Evolutionary conservation across 2,329 filamentous ascomycete species (phyloP).

Genomic region (Claviceps sp.): DNA sequence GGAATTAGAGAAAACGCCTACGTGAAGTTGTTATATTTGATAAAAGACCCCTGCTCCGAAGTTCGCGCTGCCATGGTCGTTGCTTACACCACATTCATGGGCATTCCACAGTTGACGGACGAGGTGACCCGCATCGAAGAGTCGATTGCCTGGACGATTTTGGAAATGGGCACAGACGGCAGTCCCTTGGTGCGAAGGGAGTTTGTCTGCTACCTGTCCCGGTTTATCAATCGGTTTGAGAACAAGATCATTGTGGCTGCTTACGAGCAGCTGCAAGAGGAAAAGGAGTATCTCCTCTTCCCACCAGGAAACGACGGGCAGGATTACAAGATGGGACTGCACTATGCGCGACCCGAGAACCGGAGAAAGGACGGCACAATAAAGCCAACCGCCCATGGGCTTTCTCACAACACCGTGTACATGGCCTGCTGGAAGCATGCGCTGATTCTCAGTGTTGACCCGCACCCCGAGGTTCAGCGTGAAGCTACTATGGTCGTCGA

Average conservation of each 20-base stretch:
- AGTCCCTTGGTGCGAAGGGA: constrained; percentile 91
- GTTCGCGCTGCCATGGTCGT: constrained; percentile 88
- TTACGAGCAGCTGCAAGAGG: constrained; percentile 79
- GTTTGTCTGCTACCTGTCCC: constrained; percentile 83
- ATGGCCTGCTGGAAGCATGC: constrained; percentile 90
- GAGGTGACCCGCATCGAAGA: constrained; percentile 88
- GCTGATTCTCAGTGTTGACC: constrained; percentile 81
- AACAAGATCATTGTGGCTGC: constrained; percentile 85
- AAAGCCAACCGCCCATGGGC: constrained; percentile 40
- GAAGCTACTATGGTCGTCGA: constrained; percentile 80
- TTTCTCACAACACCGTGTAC: constrained; percentile 82
- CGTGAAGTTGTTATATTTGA: constrained; percentile 63
- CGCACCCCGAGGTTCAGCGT: constrained; percentile 81
- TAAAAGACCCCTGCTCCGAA: constrained; percentile 78
- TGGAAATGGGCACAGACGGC: constrained; percentile 87
- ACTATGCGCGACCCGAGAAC: constrained; percentile 44
- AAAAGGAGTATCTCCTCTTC: constrained; percentile 54
- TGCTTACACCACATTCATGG: constrained; percentile 85
- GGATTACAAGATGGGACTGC: constrained; percentile 48
- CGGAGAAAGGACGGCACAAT: constrained; percentile 44
- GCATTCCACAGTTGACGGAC: constrained; percentile 82
- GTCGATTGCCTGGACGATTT: constrained; percentile 72
- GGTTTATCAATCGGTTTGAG: constrained; percentile 80
- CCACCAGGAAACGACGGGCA: constrained; percentile 42
- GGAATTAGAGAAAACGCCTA: constrained; percentile 85